Base-by-base conservation (phyloP, 441 rosid genomes). In the Capsella rubella region DNA sequence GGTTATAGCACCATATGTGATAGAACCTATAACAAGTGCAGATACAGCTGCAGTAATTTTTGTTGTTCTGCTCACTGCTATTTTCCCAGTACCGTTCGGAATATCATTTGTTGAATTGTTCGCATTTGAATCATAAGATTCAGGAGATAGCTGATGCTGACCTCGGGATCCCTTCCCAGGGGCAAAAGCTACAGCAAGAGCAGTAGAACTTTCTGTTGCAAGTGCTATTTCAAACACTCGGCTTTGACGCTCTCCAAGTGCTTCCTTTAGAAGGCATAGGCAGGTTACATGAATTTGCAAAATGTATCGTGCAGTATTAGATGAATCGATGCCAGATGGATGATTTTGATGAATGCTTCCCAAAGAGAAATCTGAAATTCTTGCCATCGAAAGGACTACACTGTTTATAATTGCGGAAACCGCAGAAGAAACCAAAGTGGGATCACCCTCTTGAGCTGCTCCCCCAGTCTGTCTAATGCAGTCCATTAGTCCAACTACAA, bases 371-470 rank as follows among this genome's bases (percentile, higher is more conserved):
- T 96, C 99, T 78, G 86, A 89, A 77, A 89, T 83, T 78, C 83
- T 90, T 39, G 88, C 89, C 67, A 94, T 76, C 49, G 87, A 71
- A 72, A 84, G 82, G 43, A 93, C 96, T 29, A 89, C 82, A 81
- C 83, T 96, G 70, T 79, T 81, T 69, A 96, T 86, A 65, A 96
- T 87, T 43, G 97, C 98, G 61, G 98, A 87, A 81, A 96, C 89
- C 16, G 98, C 95, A 78, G 94, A 92, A 61, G 99, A 89, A 62
- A 96, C 93, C 90, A 96, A 84, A 66, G 90, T 86, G 0, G 99
- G 99, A 71, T 96, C 99, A 28, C 99, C 98, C 82, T 94, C 99
- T 75, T 96, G 99, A 56, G 95, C 93, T 79, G 99, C 99, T 78
- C 99, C 99, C 31, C 96, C 98, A 39, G 93, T 90, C 83, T 94